Base-by-base conservation (phyloP, 805 yeast species). In the Kuraishia cidri region DNA sequence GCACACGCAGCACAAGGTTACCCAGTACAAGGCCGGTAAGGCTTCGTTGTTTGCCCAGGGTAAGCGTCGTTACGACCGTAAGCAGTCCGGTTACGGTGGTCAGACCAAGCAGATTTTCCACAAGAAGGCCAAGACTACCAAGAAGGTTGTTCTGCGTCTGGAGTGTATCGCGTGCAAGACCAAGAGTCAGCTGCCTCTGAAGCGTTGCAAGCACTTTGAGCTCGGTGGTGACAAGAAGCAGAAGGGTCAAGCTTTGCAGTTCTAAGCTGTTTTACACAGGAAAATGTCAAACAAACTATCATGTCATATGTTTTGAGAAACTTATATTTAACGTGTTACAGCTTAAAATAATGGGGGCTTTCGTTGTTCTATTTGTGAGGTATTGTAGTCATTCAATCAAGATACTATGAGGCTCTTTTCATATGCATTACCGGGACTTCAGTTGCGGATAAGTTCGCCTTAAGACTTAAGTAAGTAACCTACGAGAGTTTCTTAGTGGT, bases 51-150 rank as follows among this genome's bases (percentile, higher is more conserved):
- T 79, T 65, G 96, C 97, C 57, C 97, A 92, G 77, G 99, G 99
- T 82, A 92, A 94, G 90, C 87, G 99, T 80, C 88, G 99, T 79
- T 92, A 92, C 78, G 98, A 92, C 90, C 95, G 99, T 75, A 92
- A 92, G 75, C 98, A 92, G 78, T 66, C 83, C 60, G 98, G 98
- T 87, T 92, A 79, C 75, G 99, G 99, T 85, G 99, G 99, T 85
- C 99, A 92, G 78, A 92, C 98, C 74, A 92, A 87, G 79, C 98
- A 80, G 66, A 82, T 92, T 74, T 92, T 92, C 97, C 97, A 87
- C 84, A 92, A 92, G 85, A 92, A 92, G 74, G 98, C 98, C 60
- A 92, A 92, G 87, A 92, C 97, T 57, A 92, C 98, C 79, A 92
- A 92, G 87, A 92, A 92, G 84, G 95, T 92, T 67, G 98, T 92